Evolutionary conservation across 2,329 filamentous ascomycete genomes (phyloP).

Genomic region (Leptoxyphium fumago): DNA sequence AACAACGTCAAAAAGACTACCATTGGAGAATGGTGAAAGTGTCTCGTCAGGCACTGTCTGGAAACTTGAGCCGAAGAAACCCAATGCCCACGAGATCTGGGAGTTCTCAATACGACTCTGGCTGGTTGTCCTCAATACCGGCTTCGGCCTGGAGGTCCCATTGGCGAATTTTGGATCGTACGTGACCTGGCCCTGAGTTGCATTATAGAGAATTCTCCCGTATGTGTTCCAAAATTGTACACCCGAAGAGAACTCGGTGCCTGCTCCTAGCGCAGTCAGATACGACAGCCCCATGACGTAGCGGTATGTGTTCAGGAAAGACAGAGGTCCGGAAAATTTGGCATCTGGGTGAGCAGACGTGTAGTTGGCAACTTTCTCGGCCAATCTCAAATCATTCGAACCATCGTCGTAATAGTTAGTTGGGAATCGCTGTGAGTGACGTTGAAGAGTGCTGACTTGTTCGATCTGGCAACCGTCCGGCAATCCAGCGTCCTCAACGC

Average conservation of each 20-base stretch:
- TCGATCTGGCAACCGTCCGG: slow-evolving; percentile 42
- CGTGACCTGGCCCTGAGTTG: slow-evolving; percentile 30
- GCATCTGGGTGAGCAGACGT: slow-evolving; percentile 22
- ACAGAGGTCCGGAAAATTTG: slow-evolving; percentile 32
- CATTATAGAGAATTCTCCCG: slow-evolving; percentile 38
- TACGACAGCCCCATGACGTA: slow-evolving; percentile 31
- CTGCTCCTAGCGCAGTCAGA: slow-evolving; percentile 35
- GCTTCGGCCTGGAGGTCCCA: slow-evolving; percentile 32
- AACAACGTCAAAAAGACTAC: slow-evolving; percentile 30
- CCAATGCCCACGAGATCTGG: slow-evolving; percentile 37
- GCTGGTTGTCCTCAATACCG: slow-evolving; percentile 38
- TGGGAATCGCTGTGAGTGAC: slow-evolving; percentile 41
- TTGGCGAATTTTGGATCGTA: slow-evolving; percentile 36
- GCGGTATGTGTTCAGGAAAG: slow-evolving; percentile 38
- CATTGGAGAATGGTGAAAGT: slow-evolving; percentile 26
- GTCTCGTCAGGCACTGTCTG: slow-evolving; percentile 22
- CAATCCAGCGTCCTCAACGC: slow-evolving; percentile 32
- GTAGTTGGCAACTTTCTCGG: slow-evolving; percentile 33
- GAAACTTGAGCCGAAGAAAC: slow-evolving; percentile 38
- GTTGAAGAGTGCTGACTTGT: slow-evolving; percentile 39
- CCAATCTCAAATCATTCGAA: slow-evolving; percentile 34
- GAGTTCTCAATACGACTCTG: slow-evolving; percentile 42
- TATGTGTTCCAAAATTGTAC: slow-evolving; percentile 41
- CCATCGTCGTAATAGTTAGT: slow-evolving; percentile 34
- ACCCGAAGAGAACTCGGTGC: slow-evolving; percentile 35